Percentiles rank a stretch among this genome's conserved stretches.
Conservation (phyloP, 306 rosid genomes). For the Prunus fruticosa region DNA sequence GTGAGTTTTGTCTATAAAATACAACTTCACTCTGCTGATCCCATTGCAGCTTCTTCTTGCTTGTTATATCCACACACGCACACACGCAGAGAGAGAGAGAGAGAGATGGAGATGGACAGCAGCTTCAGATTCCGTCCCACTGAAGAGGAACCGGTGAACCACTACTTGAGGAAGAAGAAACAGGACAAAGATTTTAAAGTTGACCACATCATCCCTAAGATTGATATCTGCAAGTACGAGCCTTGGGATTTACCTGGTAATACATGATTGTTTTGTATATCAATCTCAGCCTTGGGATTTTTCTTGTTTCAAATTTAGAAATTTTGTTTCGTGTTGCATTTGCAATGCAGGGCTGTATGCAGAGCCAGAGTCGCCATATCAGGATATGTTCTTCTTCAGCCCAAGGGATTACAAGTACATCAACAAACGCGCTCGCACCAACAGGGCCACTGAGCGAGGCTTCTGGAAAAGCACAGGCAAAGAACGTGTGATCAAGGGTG, state of each 20-base stretch:
- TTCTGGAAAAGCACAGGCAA: neutral
- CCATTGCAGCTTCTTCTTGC: neutral
- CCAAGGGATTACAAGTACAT: too few species aligned
- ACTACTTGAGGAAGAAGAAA: conserved; percentile 45
- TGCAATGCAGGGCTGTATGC: too few species aligned
- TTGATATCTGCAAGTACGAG: conserved; percentile 48
- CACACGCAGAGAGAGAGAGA: too few species aligned
- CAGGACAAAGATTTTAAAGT: conserved; percentile 4
- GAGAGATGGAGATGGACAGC: neutral
- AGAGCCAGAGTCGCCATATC: too few species aligned
- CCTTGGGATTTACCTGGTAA: conserved; percentile 33
- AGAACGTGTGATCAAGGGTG: conserved; percentile 33
- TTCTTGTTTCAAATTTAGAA: too few species aligned
- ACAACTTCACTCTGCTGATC: neutral
- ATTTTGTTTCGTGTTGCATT: too few species aligned
- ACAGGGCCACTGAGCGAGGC: too few species aligned
- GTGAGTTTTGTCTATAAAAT: neutral
- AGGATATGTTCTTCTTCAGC: too few species aligned
- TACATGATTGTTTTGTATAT: too few species aligned
- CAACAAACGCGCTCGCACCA: too few species aligned
- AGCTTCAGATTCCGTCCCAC: conserved; percentile 67
- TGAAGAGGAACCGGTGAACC: conserved; percentile 49
- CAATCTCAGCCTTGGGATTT: too few species aligned
- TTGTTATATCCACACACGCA: neutral
- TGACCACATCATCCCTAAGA: conserved; percentile 24